Conservation (phyloP, 73 alveolate genomes). For the Blepharisma stoltei region DNA sequence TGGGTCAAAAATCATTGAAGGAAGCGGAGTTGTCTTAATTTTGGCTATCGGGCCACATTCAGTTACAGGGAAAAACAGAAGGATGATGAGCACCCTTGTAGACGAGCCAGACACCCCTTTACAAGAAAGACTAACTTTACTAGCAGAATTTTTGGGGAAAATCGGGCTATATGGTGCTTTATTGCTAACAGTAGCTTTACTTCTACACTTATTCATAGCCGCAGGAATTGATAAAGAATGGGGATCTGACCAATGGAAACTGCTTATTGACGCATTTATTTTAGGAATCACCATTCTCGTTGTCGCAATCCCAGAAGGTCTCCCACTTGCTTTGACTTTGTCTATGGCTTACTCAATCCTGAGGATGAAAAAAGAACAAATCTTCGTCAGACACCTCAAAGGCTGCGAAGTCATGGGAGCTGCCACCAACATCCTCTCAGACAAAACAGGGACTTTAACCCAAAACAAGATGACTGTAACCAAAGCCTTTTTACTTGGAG, state of each 20-base stretch:
- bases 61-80: slow-evolving; percentile 67
- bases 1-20: slow-evolving; percentile 81
- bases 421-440: slow-evolving; percentile 80
- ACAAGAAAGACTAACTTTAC: slow-evolving; percentile 82
- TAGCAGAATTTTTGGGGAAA: slow-evolving; percentile 92
- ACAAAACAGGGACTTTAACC: slow-evolving; percentile 91
- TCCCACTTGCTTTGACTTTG: slow-evolving; percentile 98
- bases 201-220: slow-evolving; percentile 61
- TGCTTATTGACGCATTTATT: slow-evolving; percentile 65
- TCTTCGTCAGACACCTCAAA: slow-evolving; percentile 75
- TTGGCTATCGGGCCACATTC: slow-evolving; percentile 93
- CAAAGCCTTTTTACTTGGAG: slow-evolving; percentile 33
- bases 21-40: slow-evolving; percentile 80
- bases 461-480: slow-evolving; percentile 82
- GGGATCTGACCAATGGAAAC: slow-evolving; percentile 14
- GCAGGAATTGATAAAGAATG: slow-evolving; percentile 52
- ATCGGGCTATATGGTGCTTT: slow-evolving; percentile 87
- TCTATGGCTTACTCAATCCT: slow-evolving; percentile 92
- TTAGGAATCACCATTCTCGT: slow-evolving; percentile 85
- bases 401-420: slow-evolving; percentile 97
- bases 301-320: slow-evolving; percentile 98
- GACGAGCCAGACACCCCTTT: slow-evolving; percentile 89
- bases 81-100: slow-evolving; percentile 42
- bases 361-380: slow-evolving; percentile 89
- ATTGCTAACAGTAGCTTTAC: slow-evolving; percentile 69